Conservation (phyloP, 2,329 filamentous ascomycete species). For the Dothiorella sarmentorum region DNA sequence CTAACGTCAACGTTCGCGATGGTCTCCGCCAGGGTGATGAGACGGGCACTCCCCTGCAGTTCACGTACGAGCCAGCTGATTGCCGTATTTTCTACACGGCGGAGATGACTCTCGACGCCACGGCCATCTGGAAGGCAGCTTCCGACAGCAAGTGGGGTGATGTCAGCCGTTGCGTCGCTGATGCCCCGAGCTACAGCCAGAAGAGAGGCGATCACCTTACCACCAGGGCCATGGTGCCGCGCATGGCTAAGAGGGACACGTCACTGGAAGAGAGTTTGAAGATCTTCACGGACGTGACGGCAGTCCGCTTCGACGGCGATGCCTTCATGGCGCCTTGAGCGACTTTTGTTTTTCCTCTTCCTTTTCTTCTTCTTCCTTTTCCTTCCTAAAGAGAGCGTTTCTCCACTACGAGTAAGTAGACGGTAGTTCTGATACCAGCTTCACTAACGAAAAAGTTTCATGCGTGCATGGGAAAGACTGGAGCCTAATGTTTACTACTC, state of each 20-base stretch:
- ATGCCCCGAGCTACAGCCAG: background rate
- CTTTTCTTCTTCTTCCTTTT: background rate
- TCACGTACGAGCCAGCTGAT: constrained; percentile 39
- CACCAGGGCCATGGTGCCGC: background rate
- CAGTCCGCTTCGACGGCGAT: background rate
- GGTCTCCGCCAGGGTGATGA: constrained; percentile 32
- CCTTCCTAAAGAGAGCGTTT: background rate
- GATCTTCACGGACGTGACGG: constrained; percentile 1
- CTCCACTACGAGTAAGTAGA: background rate
- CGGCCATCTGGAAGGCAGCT: constrained; percentile 37
- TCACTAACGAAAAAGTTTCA: constrained; percentile 14
- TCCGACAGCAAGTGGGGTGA: constrained; percentile 35
- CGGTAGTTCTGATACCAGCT: constrained; percentile 4
- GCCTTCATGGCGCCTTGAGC: constrained; percentile 14
- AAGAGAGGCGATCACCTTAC: background rate
- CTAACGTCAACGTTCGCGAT: constrained; percentile 35
- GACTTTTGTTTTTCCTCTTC: background rate
- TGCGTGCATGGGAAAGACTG: background rate
- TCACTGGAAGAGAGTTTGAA: constrained; percentile 1
- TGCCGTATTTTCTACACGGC: constrained; percentile 41
- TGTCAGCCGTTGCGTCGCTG: constrained; percentile 31
- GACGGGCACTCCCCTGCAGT: constrained; percentile 35
- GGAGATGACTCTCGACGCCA: constrained; percentile 40
- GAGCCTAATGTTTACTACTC: background rate
- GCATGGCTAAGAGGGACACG: constrained; percentile 1